Conservation (phyloP, 2,329 filamentous ascomycete genomes). For the Arthroderma sp. region DNA sequence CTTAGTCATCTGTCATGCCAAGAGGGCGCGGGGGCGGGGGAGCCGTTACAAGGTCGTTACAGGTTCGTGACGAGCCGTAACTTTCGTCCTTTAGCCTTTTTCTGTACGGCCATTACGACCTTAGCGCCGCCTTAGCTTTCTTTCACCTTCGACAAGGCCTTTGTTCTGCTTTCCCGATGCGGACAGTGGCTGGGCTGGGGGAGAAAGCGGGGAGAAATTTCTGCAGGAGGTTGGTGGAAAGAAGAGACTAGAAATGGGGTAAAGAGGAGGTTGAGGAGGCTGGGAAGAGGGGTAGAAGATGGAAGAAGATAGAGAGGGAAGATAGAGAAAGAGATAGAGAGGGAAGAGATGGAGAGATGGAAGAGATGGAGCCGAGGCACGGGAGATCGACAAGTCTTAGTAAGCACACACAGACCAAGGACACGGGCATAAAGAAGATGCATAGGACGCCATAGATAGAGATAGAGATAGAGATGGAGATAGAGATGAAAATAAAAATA, state of each 20-base stretch:
- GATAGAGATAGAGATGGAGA: not conserved
- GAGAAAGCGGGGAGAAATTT: not conserved
- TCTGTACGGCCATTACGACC: not conserved
- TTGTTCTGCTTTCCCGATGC: constrained; percentile 3
- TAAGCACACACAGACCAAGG: not conserved
- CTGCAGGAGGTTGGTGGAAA: not conserved
- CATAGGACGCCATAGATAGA: not conserved
- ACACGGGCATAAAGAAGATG: not conserved
- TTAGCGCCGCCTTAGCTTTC: not conserved
- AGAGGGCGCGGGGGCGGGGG: not conserved
- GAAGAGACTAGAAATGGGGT: not conserved
- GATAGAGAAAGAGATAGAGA: not conserved
- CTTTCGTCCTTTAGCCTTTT: not conserved
- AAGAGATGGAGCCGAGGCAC: not conserved
- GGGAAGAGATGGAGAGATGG: not conserved
- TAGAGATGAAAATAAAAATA: too few species aligned
- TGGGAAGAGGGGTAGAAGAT: not conserved
- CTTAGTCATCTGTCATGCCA: not conserved
- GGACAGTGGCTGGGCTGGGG: not conserved
- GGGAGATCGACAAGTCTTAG: constrained; percentile 4
- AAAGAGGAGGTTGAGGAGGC: not conserved
- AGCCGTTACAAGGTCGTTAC: not conserved
- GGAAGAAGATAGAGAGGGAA: not conserved
- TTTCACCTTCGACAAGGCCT: not conserved
- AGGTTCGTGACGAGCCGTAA: not conserved